These are phyloP conservation scores for Saururus chinensis DNA, from an alignment of 164 flowering plant species.

Conservation along the genomic window DNA sequence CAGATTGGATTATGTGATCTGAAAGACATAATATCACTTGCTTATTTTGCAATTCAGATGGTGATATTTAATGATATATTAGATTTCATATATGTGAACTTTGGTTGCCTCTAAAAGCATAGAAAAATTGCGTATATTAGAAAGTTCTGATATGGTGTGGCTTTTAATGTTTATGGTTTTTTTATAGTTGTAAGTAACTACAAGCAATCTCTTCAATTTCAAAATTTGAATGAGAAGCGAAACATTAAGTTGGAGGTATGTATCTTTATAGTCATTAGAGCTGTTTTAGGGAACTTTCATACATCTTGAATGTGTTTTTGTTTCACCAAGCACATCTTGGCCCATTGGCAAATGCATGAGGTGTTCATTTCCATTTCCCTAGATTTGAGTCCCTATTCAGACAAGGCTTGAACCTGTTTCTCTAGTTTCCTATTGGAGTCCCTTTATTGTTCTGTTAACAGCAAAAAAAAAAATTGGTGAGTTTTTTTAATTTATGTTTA, in stretches of 20 bases:
- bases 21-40: too few species aligned
- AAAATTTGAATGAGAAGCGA: conserved; percentile 74
- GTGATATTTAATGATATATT: too few species aligned
- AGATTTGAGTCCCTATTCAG: too few species aligned
- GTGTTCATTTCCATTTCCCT: too few species aligned
- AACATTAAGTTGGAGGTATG: conserved; percentile 79
- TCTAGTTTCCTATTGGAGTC: conserved; percentile 1
- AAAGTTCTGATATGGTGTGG: not conserved
- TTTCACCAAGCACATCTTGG: too few species aligned
- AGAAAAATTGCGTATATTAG: not conserved
- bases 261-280: not conserved
- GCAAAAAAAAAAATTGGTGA: not conserved
- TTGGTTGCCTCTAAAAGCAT: not conserved
- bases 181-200: conserved; percentile 80
- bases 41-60: too few species aligned
- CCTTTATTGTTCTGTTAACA: not conserved
- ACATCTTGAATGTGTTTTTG: too few species aligned
- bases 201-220: conserved; percentile 87
- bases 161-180: not conserved
- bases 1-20: too few species aligned
- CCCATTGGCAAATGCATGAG: too few species aligned
- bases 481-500: not conserved
- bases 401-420: not conserved
- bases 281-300: too few species aligned
- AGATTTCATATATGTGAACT: too few species aligned